Evolutionary conservation across 768 basidiomycete genomes (phyloP).

Genomic region (Clitopilus hobsonii): DNA sequence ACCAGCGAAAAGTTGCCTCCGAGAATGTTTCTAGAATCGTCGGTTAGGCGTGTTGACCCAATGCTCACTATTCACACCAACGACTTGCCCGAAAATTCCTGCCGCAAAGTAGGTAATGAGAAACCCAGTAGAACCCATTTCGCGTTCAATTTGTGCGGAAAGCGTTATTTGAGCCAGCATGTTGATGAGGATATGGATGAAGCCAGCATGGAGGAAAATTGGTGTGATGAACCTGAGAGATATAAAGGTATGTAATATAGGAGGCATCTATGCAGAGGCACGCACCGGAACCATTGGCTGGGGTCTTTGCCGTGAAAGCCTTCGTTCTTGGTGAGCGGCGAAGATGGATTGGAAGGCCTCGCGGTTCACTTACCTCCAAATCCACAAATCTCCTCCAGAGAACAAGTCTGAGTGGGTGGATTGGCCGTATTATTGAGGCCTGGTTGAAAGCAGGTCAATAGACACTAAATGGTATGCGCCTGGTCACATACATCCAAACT

Average conservation of each 20-base stretch:
- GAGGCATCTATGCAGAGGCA: background rate
- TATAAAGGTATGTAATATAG: background rate
- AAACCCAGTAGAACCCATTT: slow-evolving; percentile 89
- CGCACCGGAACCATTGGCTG: slow-evolving; percentile 45
- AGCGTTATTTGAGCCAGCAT: slow-evolving; percentile 81
- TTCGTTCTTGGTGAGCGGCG: slow-evolving; percentile 6
- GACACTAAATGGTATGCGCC: background rate
- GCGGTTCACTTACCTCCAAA: slow-evolving; percentile 62
- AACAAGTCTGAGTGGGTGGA: slow-evolving; percentile 64
- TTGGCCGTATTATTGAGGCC: slow-evolving; percentile 85
- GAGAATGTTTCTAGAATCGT: slow-evolving; percentile 62
- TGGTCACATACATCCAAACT: slow-evolving; percentile 50
- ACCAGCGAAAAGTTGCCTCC: slow-evolving; percentile 93
- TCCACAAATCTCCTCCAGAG: slow-evolving; percentile 80
- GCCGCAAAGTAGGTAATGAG: slow-evolving; percentile 83
- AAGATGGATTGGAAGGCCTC: background rate
- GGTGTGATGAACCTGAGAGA: slow-evolving; percentile 71
- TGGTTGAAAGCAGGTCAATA: slow-evolving; percentile 17
- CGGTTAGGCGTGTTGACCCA: background rate
- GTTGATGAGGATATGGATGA: slow-evolving; percentile 88
- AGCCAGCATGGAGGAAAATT: slow-evolving; percentile 92
- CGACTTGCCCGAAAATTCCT: slow-evolving; percentile 81
- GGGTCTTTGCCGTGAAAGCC: slow-evolving; percentile 38
- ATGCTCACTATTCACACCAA: too few relatives aligned
- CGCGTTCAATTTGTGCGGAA: slow-evolving; percentile 83